Evolutionary conservation across 345 rosid species (phyloP).

Genomic region (Xanthoceras sorbifolium): DNA sequence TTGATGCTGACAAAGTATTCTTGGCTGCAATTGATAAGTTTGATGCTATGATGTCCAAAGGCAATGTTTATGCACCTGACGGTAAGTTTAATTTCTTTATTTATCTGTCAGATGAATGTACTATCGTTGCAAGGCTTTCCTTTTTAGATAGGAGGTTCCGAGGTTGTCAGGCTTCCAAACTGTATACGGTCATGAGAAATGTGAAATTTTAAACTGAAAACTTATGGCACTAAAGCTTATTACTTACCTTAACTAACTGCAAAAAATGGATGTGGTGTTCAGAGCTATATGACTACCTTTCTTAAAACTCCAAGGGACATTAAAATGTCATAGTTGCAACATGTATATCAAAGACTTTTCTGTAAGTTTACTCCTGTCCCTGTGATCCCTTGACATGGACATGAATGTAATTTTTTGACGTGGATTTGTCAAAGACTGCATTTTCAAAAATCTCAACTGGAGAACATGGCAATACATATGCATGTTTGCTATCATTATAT

Average conservation of each 20-base stretch:
- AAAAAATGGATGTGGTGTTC: no score
- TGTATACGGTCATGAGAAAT: background rate
- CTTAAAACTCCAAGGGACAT: background rate
- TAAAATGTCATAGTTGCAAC: background rate
- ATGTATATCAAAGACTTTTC: background rate
- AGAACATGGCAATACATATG: no score
- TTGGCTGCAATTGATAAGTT: constrained; percentile 77
- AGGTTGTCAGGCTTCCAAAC: background rate
- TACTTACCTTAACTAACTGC: no score
- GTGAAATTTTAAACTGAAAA: background rate
- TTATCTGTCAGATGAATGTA: background rate
- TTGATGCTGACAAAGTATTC: constrained; percentile 73
- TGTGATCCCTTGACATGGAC: background rate
- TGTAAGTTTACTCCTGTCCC: background rate
- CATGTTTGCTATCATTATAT: no score
- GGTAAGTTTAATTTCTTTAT: constrained; percentile 35
- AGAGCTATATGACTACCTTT: no score
- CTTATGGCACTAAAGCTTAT: no score
- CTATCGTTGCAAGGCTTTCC: background rate
- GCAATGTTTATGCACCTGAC: constrained; percentile 61
- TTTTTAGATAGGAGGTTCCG: no score
- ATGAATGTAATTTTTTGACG: background rate
- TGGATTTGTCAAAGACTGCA: background rate
- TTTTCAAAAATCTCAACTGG: no score
- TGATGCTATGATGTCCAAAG: constrained; percentile 67